These are phyloP conservation scores for Mimosa bimucronata DNA, from an alignment of 306 rosid genomes.

Conservation along the genomic window DNA sequence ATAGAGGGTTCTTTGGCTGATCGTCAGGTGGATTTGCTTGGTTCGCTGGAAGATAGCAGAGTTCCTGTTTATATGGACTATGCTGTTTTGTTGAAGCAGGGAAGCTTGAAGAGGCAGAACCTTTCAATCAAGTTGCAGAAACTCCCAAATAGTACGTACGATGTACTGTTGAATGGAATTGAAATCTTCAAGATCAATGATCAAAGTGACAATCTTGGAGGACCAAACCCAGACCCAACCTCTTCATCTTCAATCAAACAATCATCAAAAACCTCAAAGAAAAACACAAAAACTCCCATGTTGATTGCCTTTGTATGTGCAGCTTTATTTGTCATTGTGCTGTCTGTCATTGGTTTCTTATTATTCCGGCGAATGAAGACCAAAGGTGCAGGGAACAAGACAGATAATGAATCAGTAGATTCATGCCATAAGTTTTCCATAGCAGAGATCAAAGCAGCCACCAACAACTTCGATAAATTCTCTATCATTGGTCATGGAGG, in stretches of 20 bases:
- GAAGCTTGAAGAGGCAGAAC: slow-evolving; percentile 9
- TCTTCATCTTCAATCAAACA: neutral
- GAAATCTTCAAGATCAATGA: slow-evolving; percentile 27
- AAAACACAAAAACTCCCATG: neutral
- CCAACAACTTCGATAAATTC: too few relatives aligned
- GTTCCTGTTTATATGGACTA: slow-evolving; percentile 21
- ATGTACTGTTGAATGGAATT: slow-evolving; percentile 21
- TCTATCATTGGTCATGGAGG: too few relatives aligned
- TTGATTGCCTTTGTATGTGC: slow-evolving; percentile 3
- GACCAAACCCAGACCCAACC: slow-evolving; percentile 3
- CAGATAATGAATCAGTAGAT: neutral
- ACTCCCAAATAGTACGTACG: neutral
- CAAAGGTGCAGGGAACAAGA: neutral
- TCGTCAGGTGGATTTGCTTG: neutral
- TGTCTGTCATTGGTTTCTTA: slow-evolving; percentile 14
- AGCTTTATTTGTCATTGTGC: neutral
- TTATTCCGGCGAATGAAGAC: slow-evolving; percentile 3
- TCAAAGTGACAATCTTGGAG: neutral
- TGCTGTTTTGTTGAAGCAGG: neutral
- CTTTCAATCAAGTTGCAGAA: slow-evolving; percentile 19
- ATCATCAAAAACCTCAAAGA: neutral
- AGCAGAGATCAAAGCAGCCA: too few relatives aligned
- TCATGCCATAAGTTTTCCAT: slow-evolving; percentile 24
- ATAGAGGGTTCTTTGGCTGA: slow-evolving; percentile 4
- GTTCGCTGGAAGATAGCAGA: neutral